Percentiles rank a stretch among this genome's conserved stretches.
These are phyloP conservation scores for Botrytis cinerea DNA, from an alignment of 2,329 filamentous ascomycete species.

Conservation along the genomic window DNA sequence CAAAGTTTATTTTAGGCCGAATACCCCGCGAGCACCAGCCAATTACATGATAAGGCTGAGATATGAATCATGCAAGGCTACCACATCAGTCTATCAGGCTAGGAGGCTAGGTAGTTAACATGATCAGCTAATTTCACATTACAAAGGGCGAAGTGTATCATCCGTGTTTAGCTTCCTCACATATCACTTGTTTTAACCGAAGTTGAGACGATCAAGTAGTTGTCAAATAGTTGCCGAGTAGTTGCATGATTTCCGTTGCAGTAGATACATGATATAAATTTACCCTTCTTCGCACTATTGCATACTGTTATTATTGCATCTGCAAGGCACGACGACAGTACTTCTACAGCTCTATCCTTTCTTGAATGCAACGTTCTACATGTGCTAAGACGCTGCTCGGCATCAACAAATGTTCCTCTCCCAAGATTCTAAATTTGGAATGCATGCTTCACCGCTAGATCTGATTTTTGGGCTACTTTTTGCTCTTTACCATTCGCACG, in stretches of 20 bases:
- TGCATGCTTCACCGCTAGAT: conserved; percentile 18
- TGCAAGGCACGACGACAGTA: conserved; percentile 15
- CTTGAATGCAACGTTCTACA: conserved; percentile 5
- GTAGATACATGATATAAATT: neutral
- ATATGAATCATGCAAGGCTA: conserved; percentile 12
- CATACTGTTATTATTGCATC: conserved; percentile 3
- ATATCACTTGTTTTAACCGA: neutral
- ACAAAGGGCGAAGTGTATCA: neutral
- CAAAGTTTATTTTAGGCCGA: conserved; percentile 21
- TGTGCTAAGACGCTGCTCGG: neutral
- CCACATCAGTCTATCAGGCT: neutral
- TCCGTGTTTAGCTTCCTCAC: neutral
- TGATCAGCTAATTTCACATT: neutral
- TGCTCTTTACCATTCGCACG: conserved; percentile 1
- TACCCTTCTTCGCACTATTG: neutral
- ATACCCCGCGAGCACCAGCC: conserved; percentile 18
- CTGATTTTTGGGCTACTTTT: neutral
- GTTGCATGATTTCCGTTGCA: neutral
- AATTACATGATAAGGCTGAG: conserved; percentile 17
- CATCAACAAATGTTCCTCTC: neutral
- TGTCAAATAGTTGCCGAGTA: no score
- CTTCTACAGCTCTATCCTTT: conserved; percentile 6
- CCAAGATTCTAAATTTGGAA: conserved; percentile 14
- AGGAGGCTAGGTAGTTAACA: neutral
- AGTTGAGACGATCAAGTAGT: neutral